Conservation (phyloP, 106 monocot species). For the Posidonia australis region DNA sequence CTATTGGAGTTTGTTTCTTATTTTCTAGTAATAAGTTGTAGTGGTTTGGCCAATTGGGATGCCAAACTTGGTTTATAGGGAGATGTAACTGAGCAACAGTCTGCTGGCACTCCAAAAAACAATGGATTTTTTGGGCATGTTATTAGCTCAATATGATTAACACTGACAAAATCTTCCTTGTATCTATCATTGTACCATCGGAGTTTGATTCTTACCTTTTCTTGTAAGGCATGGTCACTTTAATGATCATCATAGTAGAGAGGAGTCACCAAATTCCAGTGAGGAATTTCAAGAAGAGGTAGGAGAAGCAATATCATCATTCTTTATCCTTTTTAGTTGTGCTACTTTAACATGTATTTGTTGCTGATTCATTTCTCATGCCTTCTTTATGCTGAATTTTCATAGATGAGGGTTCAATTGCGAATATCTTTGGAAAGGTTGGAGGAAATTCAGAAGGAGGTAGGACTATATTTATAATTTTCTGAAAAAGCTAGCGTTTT, state of each 20-base stretch:
- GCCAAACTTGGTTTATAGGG: no score
- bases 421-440: constrained; percentile 32
- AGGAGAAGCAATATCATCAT: neutral
- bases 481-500: neutral
- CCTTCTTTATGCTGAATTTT: constrained; percentile 4
- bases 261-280: constrained; percentile 51
- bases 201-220: neutral
- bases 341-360: neutral
- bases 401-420: constrained; percentile 51
- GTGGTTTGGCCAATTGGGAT: neutral
- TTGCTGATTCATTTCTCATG: neutral
- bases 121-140: no score
- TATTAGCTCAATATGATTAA: no score
- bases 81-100: no score
- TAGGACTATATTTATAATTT: constrained; percentile 5
- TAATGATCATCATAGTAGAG: constrained; percentile 45
- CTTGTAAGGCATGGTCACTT: constrained; percentile 17
- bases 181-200: no score
- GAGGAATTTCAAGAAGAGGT: constrained; percentile 50
- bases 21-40: constrained; percentile 11
- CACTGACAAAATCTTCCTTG: no score
- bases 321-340: neutral
- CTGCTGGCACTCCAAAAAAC: no score
- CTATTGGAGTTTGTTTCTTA: neutral
- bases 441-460: constrained; percentile 72